phyloP scores from a whole-genome alignment of 192 early-diverging fungal species.

The Coemansia sp. region DNA sequence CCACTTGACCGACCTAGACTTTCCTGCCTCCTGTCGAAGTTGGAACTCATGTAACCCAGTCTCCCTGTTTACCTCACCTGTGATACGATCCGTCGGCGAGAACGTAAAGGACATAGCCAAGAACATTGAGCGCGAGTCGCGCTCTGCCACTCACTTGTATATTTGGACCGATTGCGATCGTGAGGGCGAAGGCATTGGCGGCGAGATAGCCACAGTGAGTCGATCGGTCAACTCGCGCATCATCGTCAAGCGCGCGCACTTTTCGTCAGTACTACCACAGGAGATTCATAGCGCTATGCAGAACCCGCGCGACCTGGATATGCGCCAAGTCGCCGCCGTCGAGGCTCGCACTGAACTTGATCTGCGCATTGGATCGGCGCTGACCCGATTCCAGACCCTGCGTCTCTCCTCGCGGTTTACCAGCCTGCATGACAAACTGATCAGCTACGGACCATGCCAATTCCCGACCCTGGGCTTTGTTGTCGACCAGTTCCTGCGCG shows the following conservation, averaged over 20 bases:
- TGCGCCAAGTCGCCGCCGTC: slow-evolving; percentile 76
- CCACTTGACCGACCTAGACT: slow-evolving; percentile 75
- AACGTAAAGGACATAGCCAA: slow-evolving; percentile 51
- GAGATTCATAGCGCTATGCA: slow-evolving; percentile 80
- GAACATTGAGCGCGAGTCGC: slow-evolving; percentile 69
- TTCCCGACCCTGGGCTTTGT: slow-evolving; percentile 97
- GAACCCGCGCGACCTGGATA: slow-evolving; percentile 71
- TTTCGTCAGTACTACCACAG: slow-evolving; percentile 83
- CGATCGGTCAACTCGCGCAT: slow-evolving; percentile 63
- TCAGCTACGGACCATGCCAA: slow-evolving; percentile 95
- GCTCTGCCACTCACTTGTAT: slow-evolving; percentile 66
- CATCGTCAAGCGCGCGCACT: slow-evolving; percentile 77
- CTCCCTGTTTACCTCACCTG: slow-evolving; percentile 67
- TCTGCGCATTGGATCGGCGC: slow-evolving; percentile 86
- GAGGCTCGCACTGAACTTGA: slow-evolving; percentile 86
- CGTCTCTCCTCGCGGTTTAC: slow-evolving; percentile 61
- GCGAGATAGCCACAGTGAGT: slow-evolving; percentile 77
- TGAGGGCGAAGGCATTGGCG: slow-evolving; percentile 93
- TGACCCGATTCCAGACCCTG: slow-evolving; percentile 91
- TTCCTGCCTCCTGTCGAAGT: slow-evolving; percentile 57
- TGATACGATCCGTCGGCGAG: slow-evolving; percentile 60
- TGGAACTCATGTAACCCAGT: slow-evolving; percentile 68
- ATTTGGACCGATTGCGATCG: slow-evolving; percentile 99
- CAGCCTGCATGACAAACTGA: slow-evolving; percentile 60
- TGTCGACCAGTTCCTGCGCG: slow-evolving; percentile 79